phyloP scores from a whole-genome alignment of 306 rosid genomes.

The Vigna nakashimae region DNA sequence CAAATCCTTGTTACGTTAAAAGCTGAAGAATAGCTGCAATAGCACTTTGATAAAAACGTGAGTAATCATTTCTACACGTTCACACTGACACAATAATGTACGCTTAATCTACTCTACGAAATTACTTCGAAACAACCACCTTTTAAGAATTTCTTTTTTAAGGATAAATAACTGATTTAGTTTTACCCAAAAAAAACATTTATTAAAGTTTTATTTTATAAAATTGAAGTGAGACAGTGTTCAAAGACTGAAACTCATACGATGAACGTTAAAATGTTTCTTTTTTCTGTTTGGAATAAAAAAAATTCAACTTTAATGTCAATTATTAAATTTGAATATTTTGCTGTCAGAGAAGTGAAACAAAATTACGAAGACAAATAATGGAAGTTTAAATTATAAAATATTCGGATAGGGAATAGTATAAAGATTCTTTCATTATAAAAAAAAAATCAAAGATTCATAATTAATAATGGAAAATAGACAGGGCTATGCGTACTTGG shows the following conservation, averaged over 20 bases:
- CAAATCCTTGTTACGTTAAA: background rate
- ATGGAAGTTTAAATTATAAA: background rate
- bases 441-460: conserved; percentile 1
- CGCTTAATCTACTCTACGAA: conserved; percentile 31
- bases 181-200: background rate
- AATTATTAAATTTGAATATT: background rate
- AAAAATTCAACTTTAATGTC: background rate
- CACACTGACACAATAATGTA: conserved; percentile 42
- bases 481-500: background rate
- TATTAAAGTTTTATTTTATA: background rate
- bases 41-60: background rate
- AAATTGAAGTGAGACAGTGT: background rate
- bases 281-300: too few species aligned
- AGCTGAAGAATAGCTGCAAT: background rate
- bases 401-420: background rate
- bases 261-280: background rate
- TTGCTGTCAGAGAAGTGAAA: background rate
- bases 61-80: conserved; percentile 46
- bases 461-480: conserved; percentile 16
- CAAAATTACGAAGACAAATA: background rate
- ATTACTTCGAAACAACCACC: conserved; percentile 33
- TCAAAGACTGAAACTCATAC: background rate
- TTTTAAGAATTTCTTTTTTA: background rate
- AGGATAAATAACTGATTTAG: too few species aligned
- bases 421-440: background rate